A percentile compares a stretch with the other conserved stretches of the same genome.
Conservation (phyloP, 139 green algal genomes). For the Trebouxia sp. region DNA sequence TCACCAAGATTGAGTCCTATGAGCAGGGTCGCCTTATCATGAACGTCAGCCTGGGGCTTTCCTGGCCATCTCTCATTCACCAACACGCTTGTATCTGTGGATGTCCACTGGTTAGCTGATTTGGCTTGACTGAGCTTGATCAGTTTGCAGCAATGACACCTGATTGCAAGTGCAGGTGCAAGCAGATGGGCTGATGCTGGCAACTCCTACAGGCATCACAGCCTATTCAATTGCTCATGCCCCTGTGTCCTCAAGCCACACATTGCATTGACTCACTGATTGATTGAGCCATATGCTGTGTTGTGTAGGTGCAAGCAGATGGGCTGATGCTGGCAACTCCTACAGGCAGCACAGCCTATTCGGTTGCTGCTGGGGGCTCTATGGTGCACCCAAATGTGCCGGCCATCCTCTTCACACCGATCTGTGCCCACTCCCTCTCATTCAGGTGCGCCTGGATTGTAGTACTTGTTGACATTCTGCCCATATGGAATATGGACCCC, state of each 20-base stretch:
- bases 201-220: slow-evolving; percentile 94
- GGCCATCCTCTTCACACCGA: slow-evolving; percentile 92
- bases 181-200: slow-evolving; percentile 94
- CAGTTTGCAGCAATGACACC: too few species aligned
- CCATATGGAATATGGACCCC: neutral
- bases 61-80: too few species aligned
- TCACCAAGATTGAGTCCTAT: slow-evolving; percentile 94
- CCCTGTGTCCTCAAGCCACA: too few species aligned
- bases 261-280: too few species aligned
- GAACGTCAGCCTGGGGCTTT: slow-evolving; percentile 69
- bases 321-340: slow-evolving; percentile 95
- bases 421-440: slow-evolving; percentile 95
- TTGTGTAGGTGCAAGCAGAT: slow-evolving; percentile 74
- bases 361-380: slow-evolving; percentile 85
- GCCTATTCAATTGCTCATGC: slow-evolving; percentile 94
- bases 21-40: slow-evolving; percentile 83
- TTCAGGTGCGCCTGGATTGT: slow-evolving; percentile 70
- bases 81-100: too few species aligned
- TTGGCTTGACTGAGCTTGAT: too few species aligned
- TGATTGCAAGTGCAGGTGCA: slow-evolving; percentile 57
- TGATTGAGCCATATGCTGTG: too few species aligned
- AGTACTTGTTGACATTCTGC: neutral
- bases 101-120: too few species aligned
- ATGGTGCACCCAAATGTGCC: slow-evolving; percentile 92
- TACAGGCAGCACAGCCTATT: slow-evolving; percentile 96